Conservation (phyloP, 106 monocot species). For the Xerophyta viscosa region DNA sequence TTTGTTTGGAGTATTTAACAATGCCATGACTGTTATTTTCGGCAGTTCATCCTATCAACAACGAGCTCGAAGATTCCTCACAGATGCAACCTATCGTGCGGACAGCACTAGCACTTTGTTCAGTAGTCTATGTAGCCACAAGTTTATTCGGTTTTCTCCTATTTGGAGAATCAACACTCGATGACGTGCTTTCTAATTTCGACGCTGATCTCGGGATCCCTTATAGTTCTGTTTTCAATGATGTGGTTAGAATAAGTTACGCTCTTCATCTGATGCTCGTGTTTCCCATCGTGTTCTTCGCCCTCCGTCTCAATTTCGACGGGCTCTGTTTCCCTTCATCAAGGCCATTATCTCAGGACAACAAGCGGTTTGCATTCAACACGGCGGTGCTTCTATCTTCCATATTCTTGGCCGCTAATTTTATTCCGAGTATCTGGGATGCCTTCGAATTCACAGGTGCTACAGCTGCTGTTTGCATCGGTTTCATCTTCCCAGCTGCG, state of each 20-base stretch:
- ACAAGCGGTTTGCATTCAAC: constrained; percentile 43
- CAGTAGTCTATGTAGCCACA: constrained; percentile 70
- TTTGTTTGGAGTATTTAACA: too few species aligned
- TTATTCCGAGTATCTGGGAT: constrained; percentile 95
- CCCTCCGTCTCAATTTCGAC: constrained; percentile 77
- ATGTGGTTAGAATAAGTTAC: constrained; percentile 77
- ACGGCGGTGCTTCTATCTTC: constrained; percentile 34
- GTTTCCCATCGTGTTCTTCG: constrained; percentile 86
- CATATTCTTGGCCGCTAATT: constrained; percentile 66
- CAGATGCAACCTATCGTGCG: constrained; percentile 67
- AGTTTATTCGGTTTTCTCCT: constrained; percentile 90
- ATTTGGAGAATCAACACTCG: constrained; percentile 80
- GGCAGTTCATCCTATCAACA: constrained; percentile 90
- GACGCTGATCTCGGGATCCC: constrained; percentile 80
- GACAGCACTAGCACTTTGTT: constrained; percentile 68
- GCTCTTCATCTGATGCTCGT: constrained; percentile 87
- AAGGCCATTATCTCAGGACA: constrained; percentile 44
- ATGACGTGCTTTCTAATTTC: constrained; percentile 91
- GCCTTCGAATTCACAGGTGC: constrained; percentile 95
- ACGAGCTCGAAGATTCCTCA: constrained; percentile 72
- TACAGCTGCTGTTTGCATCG: constrained; percentile 88
- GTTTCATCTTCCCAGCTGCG: constrained; percentile 87
- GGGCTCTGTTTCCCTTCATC: constrained; percentile 64
- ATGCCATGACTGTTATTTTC: not conserved
- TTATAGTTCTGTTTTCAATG: constrained; percentile 55